Percentiles rank a stretch among this genome's conserved stretches.
Evolutionary conservation across 805 yeast species (phyloP).

Genomic region (Debaryomyces tyrocola): DNA sequence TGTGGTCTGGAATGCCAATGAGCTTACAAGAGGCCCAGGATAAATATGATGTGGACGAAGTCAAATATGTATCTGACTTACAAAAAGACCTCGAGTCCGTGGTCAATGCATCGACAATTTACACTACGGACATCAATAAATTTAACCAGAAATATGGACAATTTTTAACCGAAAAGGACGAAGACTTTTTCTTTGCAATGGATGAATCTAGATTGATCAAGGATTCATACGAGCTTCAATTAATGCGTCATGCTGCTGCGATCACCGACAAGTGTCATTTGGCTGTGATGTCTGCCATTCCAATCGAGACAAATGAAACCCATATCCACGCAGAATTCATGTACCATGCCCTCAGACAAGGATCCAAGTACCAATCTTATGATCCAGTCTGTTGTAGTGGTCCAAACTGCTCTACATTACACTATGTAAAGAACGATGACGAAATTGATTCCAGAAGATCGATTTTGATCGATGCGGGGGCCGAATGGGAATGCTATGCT

Average conservation of each 20-base stretch:
- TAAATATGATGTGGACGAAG: conserved; percentile 80
- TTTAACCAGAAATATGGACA: conserved; percentile 37
- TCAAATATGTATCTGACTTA: conserved; percentile 59
- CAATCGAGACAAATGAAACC: conserved; percentile 82
- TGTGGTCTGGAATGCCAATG: conserved; percentile 95
- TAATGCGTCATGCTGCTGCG: conserved; percentile 76
- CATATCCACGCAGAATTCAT: conserved; percentile 95
- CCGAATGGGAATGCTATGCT: conserved; percentile 93
- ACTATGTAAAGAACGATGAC: conserved; percentile 78
- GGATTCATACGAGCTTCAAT: conserved; percentile 75
- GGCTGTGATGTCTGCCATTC: conserved; percentile 91
- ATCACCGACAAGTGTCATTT: conserved; percentile 86
- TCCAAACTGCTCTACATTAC: conserved; percentile 85
- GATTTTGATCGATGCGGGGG: conserved; percentile 91
- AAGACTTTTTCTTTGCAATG: conserved; percentile 61
- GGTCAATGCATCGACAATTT: conserved; percentile 24
- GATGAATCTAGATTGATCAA: conserved; percentile 87
- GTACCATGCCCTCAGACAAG: conserved; percentile 92
- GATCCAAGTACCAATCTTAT: conserved; percentile 83
- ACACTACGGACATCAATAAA: conserved; percentile 58
- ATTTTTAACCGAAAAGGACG: conserved; percentile 43
- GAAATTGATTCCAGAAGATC: conserved; percentile 51
- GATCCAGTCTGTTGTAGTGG: conserved; percentile 98
- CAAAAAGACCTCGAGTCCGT: conserved; percentile 30
- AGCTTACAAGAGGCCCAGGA: conserved; percentile 60